Base-by-base conservation (phyloP, 2,329 filamentous ascomycete species). In the Byssothecium circinans region DNA sequence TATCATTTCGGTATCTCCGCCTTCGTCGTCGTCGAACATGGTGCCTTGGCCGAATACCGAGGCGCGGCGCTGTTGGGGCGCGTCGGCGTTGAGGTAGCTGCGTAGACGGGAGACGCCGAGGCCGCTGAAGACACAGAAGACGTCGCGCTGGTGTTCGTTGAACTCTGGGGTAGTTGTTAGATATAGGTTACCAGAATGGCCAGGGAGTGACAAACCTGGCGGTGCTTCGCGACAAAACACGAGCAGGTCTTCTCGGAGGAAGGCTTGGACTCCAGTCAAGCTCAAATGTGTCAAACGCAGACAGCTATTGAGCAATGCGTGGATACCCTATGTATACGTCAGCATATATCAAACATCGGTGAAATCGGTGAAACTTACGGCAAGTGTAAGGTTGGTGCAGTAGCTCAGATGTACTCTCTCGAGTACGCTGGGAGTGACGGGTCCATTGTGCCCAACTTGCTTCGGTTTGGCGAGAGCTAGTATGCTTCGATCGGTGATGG, bases 51-150 rank as follows among this genome's bases (percentile, higher is more conserved):
- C 62, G 48, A 61, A 69, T 49, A 64, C 61, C 43, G 53, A 47
- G n/a, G 53, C 55, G 38, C 57, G 56, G 11, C 56, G 53, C 32
- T 52, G 45, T 8, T 18, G 29, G 10, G 41, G 15, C 14, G 53
- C 56, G 32, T 72, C 67, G 10, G 73, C 71, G 56, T 91, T 95
- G 32, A 99, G 79, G 65, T 91, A 88, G 22, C 86, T 81, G 34
- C 92, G 86, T 20, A 99, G 82, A 33, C 83, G 82, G 34, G 78
- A 77, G 2, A 99, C 92, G 45, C 91, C 91, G 20, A 83, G 81
- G 5, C 94, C 92, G 1, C 91, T 96, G 71, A 99, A 99, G 44
- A 99, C 94, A 65, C 94, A 99, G 68, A 99, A 99, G 7, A 97
- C 90, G 43, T 92, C 87, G 53, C 94, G 85, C 70, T 99, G 94